Evolutionary conservation across 169 alveolate species (phyloP), one percentile per base, ranked within the genome.

Genomic region (Pseudocohnilembus persalinus): DNA sequence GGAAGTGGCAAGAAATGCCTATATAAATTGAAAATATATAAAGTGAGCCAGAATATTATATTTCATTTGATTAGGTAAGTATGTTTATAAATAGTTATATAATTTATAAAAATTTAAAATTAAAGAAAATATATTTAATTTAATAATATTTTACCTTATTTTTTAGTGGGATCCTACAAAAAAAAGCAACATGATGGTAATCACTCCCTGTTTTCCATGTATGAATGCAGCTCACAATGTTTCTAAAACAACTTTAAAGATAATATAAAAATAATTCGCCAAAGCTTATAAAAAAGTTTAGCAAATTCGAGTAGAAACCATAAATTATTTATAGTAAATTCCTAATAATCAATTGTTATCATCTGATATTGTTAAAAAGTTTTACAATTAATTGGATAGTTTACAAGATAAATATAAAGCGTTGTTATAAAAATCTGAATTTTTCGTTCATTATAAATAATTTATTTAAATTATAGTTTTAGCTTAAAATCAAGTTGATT

Each of bases 201-300:
- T 93, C 49, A 95, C 97, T 27, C 97, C 97, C 15, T 95, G 96
- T 0, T 95, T 88, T 88, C 97, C 97, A 31, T 86, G 94, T n/a
- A 93, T 93, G 88, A 95, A 95, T 83, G 84, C 97, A 11, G 93
- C 96, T 80, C 87, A 90, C 49, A 90, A 90, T 76, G 95, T 94
- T 27, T 92, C 94, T 34, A 77, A 74, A 32, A 90, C 94, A 33
- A 92, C 96, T n/a, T 88, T 89, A 81, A 87, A 88, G 74, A 92
- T 91, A 31, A 85, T 95, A 87, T 74, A 93, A 35, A 92, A 89
- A 65, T 93, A 93, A 82, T 90, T 95, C 65, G 83, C 81, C 31
- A 84, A 80, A 65, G 96, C 92, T 65, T 80, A 83, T n/a, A 88
- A 83, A 33, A 92, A 88, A 30, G n/a, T n/a, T n/a, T n/a, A n/a